These are phyloP conservation scores for Eleusine coracana DNA, from an alignment of 176 grass and related monocot genomes.

Conservation along the genomic window DNA sequence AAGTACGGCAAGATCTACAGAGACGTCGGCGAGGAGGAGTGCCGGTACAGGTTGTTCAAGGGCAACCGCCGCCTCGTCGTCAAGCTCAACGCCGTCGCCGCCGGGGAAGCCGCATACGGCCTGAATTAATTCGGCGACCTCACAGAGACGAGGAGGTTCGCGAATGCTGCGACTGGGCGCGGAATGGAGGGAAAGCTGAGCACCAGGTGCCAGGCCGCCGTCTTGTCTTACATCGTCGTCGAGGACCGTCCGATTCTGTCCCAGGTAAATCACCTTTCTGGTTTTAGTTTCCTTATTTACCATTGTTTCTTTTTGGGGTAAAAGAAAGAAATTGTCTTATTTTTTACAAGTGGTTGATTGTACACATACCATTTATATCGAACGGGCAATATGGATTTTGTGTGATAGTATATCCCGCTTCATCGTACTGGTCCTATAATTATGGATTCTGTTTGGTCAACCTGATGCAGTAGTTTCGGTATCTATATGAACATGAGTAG, in stretches of 20 bases:
- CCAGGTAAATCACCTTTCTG: slow-evolving; percentile 5
- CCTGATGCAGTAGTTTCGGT: slow-evolving; percentile 8
- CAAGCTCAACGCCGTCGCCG: neutral
- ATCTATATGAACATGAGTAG: slow-evolving; percentile 4
- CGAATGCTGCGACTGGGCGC: neutral
- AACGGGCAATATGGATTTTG: neutral
- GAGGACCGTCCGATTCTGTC: neutral
- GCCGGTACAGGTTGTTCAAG: no score
- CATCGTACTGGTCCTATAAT: neutral
- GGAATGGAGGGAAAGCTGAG: neutral
- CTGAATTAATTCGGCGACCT: slow-evolving; percentile 32
- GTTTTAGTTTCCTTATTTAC: neutral
- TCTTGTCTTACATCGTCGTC: no score
- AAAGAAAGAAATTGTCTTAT: neutral
- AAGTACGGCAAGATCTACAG: no score
- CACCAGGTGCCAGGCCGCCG: slow-evolving; percentile 3
- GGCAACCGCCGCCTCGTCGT: no score
- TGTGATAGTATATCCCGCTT: neutral
- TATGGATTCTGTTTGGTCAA: slow-evolving; percentile 30
- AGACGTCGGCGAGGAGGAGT: no score
- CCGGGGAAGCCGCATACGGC: neutral
- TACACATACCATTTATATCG: neutral
- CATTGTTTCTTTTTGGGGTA: neutral
- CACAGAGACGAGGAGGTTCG: slow-evolving; percentile 22
- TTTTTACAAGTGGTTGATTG: neutral